phyloP scores from a whole-genome alignment of 2,329 filamentous ascomycete genomes.

The Ceratocystis ficicola region DNA sequence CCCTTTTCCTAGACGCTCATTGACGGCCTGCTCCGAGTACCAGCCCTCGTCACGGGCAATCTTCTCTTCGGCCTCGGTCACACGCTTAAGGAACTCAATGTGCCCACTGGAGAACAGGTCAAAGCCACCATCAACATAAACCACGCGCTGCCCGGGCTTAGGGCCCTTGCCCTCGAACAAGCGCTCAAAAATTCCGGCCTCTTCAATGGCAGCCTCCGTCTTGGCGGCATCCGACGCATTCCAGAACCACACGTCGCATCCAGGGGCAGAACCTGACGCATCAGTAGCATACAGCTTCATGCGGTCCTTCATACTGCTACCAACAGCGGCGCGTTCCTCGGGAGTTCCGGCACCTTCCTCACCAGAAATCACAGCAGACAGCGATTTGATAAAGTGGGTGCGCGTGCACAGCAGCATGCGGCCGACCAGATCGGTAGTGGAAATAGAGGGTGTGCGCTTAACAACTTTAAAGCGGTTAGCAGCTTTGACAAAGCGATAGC shows the following conservation, averaged over 20 bases:
- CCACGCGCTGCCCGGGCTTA: constrained; percentile 65
- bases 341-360: constrained; percentile 58
- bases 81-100: constrained; percentile 80
- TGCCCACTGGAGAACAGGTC: constrained; percentile 95
- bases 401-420: constrained; percentile 95
- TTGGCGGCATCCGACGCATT: constrained; percentile 41
- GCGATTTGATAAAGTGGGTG: constrained; percentile 78
- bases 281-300: constrained; percentile 83
- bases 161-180: constrained; percentile 62
- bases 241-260: constrained; percentile 81
- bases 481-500: constrained; percentile 93
- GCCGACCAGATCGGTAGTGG: constrained; percentile 93
- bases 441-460: constrained; percentile 90
- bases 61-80: constrained; percentile 60
- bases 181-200: constrained; percentile 52
- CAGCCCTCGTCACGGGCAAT: constrained; percentile 57
- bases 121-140: constrained; percentile 94
- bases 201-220: constrained; percentile 35
- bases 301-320: constrained; percentile 58
- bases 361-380: constrained; percentile 56
- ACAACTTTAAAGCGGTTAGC: constrained; percentile 92
- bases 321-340: constrained; percentile 53
- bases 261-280: constrained; percentile 63
- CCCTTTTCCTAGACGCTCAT: constrained; percentile 52
- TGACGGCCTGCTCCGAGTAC: constrained; percentile 53